Percentiles rank a stretch among this genome's conserved stretches.
phyloP scores from a whole-genome alignment of 2,329 filamentous ascomycete genomes.

The Tolypocladium album region DNA sequence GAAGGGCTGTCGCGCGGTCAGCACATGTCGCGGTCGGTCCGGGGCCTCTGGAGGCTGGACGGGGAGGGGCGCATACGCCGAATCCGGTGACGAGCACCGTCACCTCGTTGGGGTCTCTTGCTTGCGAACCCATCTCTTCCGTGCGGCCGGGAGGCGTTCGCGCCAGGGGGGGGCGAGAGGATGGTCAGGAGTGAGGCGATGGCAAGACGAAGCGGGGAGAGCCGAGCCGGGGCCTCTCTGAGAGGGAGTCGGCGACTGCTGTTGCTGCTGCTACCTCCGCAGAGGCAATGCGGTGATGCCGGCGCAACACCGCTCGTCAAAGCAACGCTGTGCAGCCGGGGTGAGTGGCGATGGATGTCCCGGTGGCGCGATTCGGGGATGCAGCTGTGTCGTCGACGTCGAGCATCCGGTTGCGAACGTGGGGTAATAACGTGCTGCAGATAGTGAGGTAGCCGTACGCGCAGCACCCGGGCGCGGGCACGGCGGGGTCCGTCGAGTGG shows the following conservation, averaged over 20 bases:
- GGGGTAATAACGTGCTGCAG: too few relatives aligned
- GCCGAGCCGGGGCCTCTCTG: too few relatives aligned
- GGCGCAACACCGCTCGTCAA: not conserved
- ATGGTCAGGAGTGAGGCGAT: not conserved
- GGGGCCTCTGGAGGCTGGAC: not conserved
- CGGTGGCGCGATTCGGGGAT: not conserved
- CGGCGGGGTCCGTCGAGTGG: not conserved
- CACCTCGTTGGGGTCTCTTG: slow-evolving; percentile 34
- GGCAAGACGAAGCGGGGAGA: not conserved
- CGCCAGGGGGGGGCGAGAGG: not conserved
- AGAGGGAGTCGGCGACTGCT: not conserved
- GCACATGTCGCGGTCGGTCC: not conserved
- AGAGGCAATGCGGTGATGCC: not conserved
- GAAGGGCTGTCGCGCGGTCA: slow-evolving; percentile 51
- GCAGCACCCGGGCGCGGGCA: not conserved
- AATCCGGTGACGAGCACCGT: slow-evolving; percentile 53
- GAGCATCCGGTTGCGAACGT: not conserved
- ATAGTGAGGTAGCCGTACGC: not conserved
- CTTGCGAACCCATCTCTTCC: slow-evolving; percentile 23
- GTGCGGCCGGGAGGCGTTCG: not conserved
- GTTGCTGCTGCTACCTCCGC: not conserved
- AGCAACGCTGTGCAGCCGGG: not conserved
- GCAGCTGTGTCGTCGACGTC: not conserved
- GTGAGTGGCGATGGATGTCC: not conserved
- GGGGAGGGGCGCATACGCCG: slow-evolving; percentile 31